Conservation (phyloP, 441 rosid species). For the Flueggea neowawraea region DNA sequence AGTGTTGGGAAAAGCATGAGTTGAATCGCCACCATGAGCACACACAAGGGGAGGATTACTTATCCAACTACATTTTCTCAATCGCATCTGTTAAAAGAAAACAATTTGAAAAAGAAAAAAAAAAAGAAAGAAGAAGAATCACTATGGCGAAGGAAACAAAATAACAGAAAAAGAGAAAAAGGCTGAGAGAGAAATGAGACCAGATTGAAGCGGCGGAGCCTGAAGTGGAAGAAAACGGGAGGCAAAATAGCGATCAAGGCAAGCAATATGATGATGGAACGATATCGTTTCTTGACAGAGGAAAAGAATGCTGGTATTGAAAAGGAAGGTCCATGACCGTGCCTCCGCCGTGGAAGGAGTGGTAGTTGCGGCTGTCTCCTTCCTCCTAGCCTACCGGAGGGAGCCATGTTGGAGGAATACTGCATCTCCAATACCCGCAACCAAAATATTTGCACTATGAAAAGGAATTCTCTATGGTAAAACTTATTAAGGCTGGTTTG, state of each 20-base stretch:
- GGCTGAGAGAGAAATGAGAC: constrained; percentile 15
- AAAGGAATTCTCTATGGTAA: too few relatives aligned
- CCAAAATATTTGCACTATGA: too few relatives aligned
- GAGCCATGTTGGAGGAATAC: too few relatives aligned
- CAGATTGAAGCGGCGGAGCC: constrained; percentile 72
- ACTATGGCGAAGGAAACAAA: neutral
- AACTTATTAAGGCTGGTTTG: too few relatives aligned
- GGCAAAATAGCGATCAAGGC: constrained; percentile 72
- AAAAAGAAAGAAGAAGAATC: constrained; percentile 9
- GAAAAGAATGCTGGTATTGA: constrained; percentile 12
- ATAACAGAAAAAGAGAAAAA: neutral
- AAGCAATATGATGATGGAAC: constrained; percentile 49
- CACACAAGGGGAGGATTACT: constrained; percentile 90
- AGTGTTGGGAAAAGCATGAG: constrained; percentile 83
- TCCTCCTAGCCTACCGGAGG: too few relatives aligned
- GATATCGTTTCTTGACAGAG: constrained; percentile 42
- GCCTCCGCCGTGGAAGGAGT: too few relatives aligned
- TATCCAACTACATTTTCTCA: constrained; percentile 76
- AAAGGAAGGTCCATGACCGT: too few relatives aligned
- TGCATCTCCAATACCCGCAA: too few relatives aligned
- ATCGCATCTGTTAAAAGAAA: constrained; percentile 41
- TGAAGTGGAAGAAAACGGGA: constrained; percentile 83
- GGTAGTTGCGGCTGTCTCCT: too few relatives aligned
- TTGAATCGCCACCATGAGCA: constrained; percentile 98
- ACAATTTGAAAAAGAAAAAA: too few relatives aligned